Base-by-base conservation (phyloP, 2,329 filamentous ascomycete species). In the Epichloe bromicola region DNA sequence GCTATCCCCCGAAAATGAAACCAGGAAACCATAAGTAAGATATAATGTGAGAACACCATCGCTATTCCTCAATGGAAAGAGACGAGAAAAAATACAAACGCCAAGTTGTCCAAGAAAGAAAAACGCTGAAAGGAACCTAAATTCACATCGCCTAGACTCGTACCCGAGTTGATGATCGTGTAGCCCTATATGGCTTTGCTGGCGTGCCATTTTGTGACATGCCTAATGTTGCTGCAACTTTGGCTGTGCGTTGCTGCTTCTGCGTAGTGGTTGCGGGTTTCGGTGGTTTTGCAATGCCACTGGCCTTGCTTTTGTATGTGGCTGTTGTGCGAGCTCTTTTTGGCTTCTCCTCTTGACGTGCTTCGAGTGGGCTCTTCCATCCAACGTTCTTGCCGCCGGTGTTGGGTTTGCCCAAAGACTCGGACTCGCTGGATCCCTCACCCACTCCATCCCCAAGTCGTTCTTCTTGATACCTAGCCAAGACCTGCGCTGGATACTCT, bases 121-220 rank as follows among this genome's bases (percentile, higher is more conserved):
- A 20, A 6, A 44, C 40, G 33, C 30, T 43, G 10, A 26, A 26
- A 42, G 40, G 8, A 42, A 7, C 6, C 39, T 17, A 5, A 3
- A 42, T 26, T 17, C 30, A 42, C 34, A 41, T 49, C 19, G 48
- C 49, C 43, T 42, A 54, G 37, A 38, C 46, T 49, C 46, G 45
- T 20, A 26, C 46, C 19, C 52, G 49, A 34, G 52, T 40, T 8
- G 60, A 54, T 23, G 64, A 58, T 37, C 64, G 61, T 36, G 64
- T 67, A 47, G 63, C 54, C 23, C 64, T 59, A 45, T 55, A 57
- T 20, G 62, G 59, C 49, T 63, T 66, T 30, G 61, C 64, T 5
- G 66, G 66, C 7, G 66, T 67, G 42, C 64, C 63, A 30, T 66
- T 68, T 30, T 57, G 57, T 38, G 59, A 60, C 62, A 64, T 65